phyloP scores from a whole-genome alignment of 495 filamentous ascomycete genomes.

The Aspergillus asperescens region DNA sequence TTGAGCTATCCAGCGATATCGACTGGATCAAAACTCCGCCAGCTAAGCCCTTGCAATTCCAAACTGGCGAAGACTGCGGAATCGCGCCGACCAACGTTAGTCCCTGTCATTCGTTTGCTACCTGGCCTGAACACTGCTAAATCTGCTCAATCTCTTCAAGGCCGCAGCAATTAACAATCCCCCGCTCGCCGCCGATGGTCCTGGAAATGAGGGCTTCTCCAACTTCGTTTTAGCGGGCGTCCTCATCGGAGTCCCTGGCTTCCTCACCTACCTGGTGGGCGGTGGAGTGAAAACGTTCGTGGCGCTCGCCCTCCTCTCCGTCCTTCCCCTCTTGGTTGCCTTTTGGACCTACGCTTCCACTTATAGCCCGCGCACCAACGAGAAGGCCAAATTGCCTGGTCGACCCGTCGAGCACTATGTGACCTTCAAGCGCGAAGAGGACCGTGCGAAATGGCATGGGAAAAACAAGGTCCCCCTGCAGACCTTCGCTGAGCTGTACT shows the following conservation, averaged over 20 bases:
- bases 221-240: conserved; percentile 48
- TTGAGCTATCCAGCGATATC: conserved; percentile 44
- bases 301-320: conserved; percentile 51
- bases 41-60: conserved; percentile 50
- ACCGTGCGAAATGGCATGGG: conserved; percentile 52
- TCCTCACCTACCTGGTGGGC: conserved; percentile 46
- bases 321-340: conserved; percentile 49
- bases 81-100: conserved; percentile 68
- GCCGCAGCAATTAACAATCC: conserved; percentile 60
- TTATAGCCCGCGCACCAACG: conserved; percentile 55
- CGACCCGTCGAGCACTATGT: conserved; percentile 59
- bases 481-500: conserved; percentile 63
- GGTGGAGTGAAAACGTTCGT: conserved; percentile 52
- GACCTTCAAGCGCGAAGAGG: conserved; percentile 52
- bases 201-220: conserved; percentile 52
- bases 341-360: conserved; percentile 55
- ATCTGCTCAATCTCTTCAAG: conserved; percentile 23
- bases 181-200: conserved; percentile 53
- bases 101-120: conserved; percentile 4
- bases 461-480: conserved; percentile 61
- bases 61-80: conserved; percentile 62
- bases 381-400: conserved; percentile 56
- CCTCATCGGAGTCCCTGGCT: conserved; percentile 45
- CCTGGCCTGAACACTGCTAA: neutral
- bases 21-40: conserved; percentile 76